Base-by-base conservation (phyloP, 2,329 filamentous ascomycete genomes). In the Hymenoscyphus occultus region DNA sequence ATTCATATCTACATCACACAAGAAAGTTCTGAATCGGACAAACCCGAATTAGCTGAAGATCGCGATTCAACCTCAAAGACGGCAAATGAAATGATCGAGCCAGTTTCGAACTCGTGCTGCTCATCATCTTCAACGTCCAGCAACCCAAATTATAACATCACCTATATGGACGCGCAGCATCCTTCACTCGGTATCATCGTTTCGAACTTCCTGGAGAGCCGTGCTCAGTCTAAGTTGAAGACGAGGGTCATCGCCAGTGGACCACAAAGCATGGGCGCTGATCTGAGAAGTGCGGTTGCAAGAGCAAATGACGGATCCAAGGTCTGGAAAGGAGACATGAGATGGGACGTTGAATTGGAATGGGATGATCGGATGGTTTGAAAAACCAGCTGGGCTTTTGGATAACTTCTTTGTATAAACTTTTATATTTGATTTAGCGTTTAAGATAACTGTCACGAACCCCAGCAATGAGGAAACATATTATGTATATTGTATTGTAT, bases 181-280 rank as follows among this genome's bases (percentile, higher is more conserved):
- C 82, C 83, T 0, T 77, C 85, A 60, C 72, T 88, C 16, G 60
- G 71, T 1, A 74, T 75, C 16, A 74, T 85, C 9, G 77, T 89
- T 1, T 72, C 71, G 6, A 75, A 76, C 2, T 87, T 88, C 68
- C 78, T 85, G 3, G 77, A 77, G 0, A 71, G 74, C 1, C 83
- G 82, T 0, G 74, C 79, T 0, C 71, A 74, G 12, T 59, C 73
- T 2, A 67, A 62, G 0, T 85, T 85, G 0, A 76, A 82, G 13
- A 86, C 84, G 0, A 78, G 79, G 0, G 84, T 90, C 0, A 81
- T 86, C 71, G 86, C 82, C 0, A 89, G 86, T 69, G 86, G 87
- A 0, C 87, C 87, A 1, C 80, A 80, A 0, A 78, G 80, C 1
- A 86, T 90, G 83, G 81, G 87, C 5, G 79, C 78, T n/a, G 84